Conservation (phyloP, 2,329 filamentous ascomycete genomes). For the Zymoseptoria tritici region DNA sequence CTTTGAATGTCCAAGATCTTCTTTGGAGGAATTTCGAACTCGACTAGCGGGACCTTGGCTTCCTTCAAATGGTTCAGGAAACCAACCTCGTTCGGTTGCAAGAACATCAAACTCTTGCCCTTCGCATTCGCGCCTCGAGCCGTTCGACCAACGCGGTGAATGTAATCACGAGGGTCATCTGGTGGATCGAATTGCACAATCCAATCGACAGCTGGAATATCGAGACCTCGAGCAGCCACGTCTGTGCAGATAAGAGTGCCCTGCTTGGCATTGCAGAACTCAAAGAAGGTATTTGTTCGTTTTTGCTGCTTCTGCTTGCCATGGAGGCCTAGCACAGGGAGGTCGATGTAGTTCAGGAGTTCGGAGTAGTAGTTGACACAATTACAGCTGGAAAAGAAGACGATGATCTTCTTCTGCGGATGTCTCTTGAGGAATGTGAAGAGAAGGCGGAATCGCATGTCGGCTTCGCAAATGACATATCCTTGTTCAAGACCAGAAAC, state of each 20-base stretch:
- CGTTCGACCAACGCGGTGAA: constrained; percentile 92
- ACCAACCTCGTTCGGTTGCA: constrained; percentile 85
- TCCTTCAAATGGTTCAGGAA: constrained; percentile 89
- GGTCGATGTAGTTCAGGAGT: constrained; percentile 93
- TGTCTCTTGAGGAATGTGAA: constrained; percentile 93
- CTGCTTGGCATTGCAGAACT: constrained; percentile 78
- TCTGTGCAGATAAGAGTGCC: constrained; percentile 94
- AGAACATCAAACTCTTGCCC: constrained; percentile 84
- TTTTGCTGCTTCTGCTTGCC: constrained; percentile 99
- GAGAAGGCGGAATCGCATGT: constrained; percentile 86
- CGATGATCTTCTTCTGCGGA: constrained; percentile 93
- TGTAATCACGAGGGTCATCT: constrained; percentile 60
- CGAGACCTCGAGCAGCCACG: constrained; percentile 86
- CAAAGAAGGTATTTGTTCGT: constrained; percentile 97
- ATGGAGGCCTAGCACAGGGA: constrained; percentile 77
- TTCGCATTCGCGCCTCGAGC: constrained; percentile 76
- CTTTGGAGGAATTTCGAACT: constrained; percentile 89
- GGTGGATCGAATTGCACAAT: constrained; percentile 87
- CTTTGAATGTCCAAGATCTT: constrained; percentile 75
- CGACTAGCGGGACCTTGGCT: constrained; percentile 83
- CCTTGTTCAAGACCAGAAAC: constrained; percentile 93
- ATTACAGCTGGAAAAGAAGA: constrained; percentile 76
- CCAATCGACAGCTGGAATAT: constrained; percentile 94
- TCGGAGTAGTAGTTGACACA: constrained; percentile 95
- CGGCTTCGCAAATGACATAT: constrained; percentile 86